Evolutionary conservation across 2,329 filamentous ascomycete genomes (phyloP), one percentile per base, ranked within the genome.

Genomic region (Aspergillus sp.): DNA sequence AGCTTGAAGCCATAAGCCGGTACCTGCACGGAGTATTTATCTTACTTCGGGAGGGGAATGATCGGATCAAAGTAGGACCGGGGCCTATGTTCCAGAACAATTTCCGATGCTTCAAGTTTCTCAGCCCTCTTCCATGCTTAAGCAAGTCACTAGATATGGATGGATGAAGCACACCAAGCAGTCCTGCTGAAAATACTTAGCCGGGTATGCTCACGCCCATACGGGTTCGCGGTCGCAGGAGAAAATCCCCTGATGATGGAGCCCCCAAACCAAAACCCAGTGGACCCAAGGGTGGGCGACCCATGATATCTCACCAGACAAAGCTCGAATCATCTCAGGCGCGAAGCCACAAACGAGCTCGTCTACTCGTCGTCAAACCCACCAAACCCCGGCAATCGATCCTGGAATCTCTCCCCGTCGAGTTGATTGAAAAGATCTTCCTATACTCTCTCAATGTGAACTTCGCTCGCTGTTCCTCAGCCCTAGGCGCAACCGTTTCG

Each of bases 361-460:
- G 63, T n/a, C 56, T 63, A 2, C 54, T 62, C 32, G 25, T 57
- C 25, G 56, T 63, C 19, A 57, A 54, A 27, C 44, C 54, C 3
- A 32, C 50, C 4, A 62, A 56, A 32, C 39, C 51, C 13, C 59
- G 57, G 25, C 64, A 55, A 11, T 77, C 76, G 3, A 58, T 61
- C 8, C 69, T 85, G 11, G 82, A 85, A 65, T 59, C 64, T 4
- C 72, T 85, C 0, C 83, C 83, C 0, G 68, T 76, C 3, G 83
- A 85, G 67, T 68, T 85, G 11, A 73, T 84, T n/a, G 79, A 84
- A 64, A 73, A 77, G 42, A 83, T 85, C 49, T 84, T 84, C 61
- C 71, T 82, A n/a, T 68, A 77, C 27, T 77, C 78, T 5, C 66
- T 79, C 23, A 82, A 83, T 62, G 63, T 81, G 32, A 78, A 80